Base-by-base conservation (phyloP, 345 rosid species). In the Camelina neglecta region DNA sequence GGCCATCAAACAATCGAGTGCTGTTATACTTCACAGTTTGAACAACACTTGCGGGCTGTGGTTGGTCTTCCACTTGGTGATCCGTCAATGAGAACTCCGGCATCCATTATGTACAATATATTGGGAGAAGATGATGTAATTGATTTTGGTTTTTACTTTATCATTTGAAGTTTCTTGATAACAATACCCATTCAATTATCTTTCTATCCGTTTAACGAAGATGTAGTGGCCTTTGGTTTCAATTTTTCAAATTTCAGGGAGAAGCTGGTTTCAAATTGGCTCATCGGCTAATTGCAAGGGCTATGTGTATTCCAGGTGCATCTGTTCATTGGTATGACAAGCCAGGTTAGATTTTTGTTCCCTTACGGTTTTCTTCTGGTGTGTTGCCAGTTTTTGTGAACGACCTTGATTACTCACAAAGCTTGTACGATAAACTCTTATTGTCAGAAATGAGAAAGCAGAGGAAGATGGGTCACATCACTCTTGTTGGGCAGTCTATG, bases 1-100 rank as follows among this genome's bases (percentile, higher is more conserved):
- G 99, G 99, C 60, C 99, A 95, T 81, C 97, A 95, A 79, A 92
- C 99, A 15, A 95, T 95, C 60, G 98, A 95, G 80, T 73, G 94
- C 21, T 95, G 98, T 86, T 90, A 85, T 77, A 93, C 99, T 74
- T 95, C 98, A 55, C 98, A 95, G 77, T 95, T 50, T 79, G 95
- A 95, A 63, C 98, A 95, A 51, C 99, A 93, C 78, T 83, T 95
- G 80, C 85, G 97, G 54, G 98, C 97, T 76, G 90, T 93, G 72
- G 79, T 85, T 60, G 98, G 97, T 67, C 94, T 93, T 82, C 97
- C 99, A 18, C 98, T 93, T 8, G 97, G 99, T 60, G 98, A 95
- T 86, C 88, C 99, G 4, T 95, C 96, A 24, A 89, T 95, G 99
- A 93, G 89, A 86, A 88, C 93, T 75, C 90, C 94, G 1, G 89